Conservation (phyloP, 2,329 filamentous ascomycete species). For the Phyllachora maydis region DNA sequence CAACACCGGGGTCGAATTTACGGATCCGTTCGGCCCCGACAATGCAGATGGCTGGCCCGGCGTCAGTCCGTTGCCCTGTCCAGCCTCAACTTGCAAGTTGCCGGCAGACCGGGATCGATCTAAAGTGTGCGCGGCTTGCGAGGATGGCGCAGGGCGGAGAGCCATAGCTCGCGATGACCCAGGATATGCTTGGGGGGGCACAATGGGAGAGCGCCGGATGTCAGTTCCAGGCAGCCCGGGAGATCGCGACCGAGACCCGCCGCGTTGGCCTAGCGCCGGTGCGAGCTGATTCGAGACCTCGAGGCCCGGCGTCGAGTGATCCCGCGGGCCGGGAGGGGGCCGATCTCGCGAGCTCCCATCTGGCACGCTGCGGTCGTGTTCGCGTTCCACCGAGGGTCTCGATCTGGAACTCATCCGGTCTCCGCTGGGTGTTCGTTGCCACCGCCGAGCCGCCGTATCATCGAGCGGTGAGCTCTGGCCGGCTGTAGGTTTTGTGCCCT, state of each 20-base stretch:
- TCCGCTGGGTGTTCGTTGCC: too few relatives aligned
- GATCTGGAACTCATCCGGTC: too few relatives aligned
- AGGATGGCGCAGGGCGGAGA: too few relatives aligned
- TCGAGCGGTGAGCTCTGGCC: too few relatives aligned
- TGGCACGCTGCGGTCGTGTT: too few relatives aligned
- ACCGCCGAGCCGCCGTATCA: too few relatives aligned
- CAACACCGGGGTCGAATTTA: too few relatives aligned
- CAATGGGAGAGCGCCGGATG: slow-evolving; percentile 22
- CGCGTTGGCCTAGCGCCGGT: slow-evolving; percentile 7
- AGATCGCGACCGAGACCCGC: slow-evolving; percentile 16
- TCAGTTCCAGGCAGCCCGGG: slow-evolving; percentile 27
- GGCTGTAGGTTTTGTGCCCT: too few relatives aligned
- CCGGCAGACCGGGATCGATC: slow-evolving; percentile 10
- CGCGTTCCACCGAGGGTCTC: too few relatives aligned
- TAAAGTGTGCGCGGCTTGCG: too few relatives aligned
- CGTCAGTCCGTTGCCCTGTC: slow-evolving; percentile 12
- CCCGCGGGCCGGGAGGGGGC: slow-evolving; percentile 16
- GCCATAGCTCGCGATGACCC: slow-evolving; percentile 7
- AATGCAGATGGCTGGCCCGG: slow-evolving; percentile 21
- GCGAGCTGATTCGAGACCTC: slow-evolving; percentile 13
- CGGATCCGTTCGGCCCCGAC: slow-evolving; percentile 14
- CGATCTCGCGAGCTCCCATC: too few relatives aligned
- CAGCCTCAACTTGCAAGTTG: slow-evolving; percentile 14
- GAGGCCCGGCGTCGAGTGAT: slow-evolving; percentile 15
- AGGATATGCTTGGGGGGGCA: slow-evolving; percentile 20